A percentile compares a stretch with the other conserved stretches of the same genome.
These are phyloP conservation scores for Juncus inflexus DNA, from an alignment of 176 grass and related monocot genomes.

Conservation along the genomic window DNA sequence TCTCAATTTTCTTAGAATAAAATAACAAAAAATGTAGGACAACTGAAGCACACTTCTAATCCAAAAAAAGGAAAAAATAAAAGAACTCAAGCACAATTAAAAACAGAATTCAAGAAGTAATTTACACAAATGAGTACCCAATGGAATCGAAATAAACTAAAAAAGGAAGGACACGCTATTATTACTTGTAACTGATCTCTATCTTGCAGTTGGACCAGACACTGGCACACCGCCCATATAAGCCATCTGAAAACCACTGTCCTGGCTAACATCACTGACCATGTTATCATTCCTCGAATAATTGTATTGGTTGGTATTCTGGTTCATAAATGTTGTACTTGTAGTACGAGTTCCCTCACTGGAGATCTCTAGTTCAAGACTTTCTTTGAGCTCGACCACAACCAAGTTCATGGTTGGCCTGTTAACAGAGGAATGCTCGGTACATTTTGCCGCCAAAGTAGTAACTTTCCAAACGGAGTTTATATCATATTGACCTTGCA, in stretches of 20 bases:
- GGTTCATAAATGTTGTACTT: neutral
- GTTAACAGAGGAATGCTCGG: neutral
- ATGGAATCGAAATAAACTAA: no score
- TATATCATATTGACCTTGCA: conserved; percentile 39
- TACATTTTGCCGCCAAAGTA: conserved; percentile 32
- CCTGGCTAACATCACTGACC: conserved; percentile 11
- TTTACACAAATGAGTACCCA: no score
- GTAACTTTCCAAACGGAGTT: conserved; percentile 44
- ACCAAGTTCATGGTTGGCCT: conserved; percentile 29
- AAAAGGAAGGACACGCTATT: no score
- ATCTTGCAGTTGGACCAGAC: conserved; percentile 7
- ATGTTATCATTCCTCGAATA: conserved; percentile 10
- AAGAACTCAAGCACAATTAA: no score
- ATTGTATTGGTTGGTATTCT: conserved; percentile 1
- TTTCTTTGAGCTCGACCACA: conserved; percentile 27
- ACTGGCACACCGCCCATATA: neutral
- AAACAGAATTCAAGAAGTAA: no score
- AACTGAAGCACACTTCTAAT: no score
- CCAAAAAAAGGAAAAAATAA: no score
- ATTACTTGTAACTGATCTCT: neutral
- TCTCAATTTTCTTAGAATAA: no score
- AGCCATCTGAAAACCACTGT: neutral
- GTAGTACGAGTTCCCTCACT: neutral
- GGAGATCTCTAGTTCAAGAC: conserved; percentile 25
- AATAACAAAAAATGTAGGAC: no score